A percentile compares a stretch with the other conserved stretches of the same genome.
phyloP scores from a whole-genome alignment of 768 basidiomycete genomes.

The Sporobolomyces pararoseus region DNA sequence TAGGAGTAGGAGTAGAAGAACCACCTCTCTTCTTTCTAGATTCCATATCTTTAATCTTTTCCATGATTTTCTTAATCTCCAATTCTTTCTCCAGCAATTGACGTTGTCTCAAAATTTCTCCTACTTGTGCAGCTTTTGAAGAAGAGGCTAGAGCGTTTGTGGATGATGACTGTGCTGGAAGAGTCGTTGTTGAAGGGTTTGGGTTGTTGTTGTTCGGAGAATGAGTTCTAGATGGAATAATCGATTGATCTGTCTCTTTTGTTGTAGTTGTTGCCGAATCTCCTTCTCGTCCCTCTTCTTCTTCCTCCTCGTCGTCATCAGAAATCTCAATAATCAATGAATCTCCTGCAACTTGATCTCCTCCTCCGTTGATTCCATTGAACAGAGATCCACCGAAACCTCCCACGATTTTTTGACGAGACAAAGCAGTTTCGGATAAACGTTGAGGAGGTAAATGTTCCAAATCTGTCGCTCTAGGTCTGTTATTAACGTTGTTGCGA shows the following conservation, averaged over 20 bases:
- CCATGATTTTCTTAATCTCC: conserved; percentile 51
- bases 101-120: conserved; percentile 51
- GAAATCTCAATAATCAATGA: conserved; percentile 21
- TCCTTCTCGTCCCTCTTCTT: conserved; percentile 45
- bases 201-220: not conserved
- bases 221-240: too few species aligned
- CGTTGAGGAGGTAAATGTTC: conserved; percentile 13
- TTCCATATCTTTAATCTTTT: conserved; percentile 26
- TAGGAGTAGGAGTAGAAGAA: too few species aligned
- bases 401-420: conserved; percentile 10
- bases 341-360: not conserved
- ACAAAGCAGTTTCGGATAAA: not conserved
- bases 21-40: conserved; percentile 12
- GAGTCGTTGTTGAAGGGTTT: not conserved
- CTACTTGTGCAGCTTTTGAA: not conserved
- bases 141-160: too few species aligned
- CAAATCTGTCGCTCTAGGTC: conserved; percentile 54
- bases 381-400: not conserved
- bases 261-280: not conserved
- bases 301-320: conserved; percentile 55
- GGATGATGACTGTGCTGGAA: not conserved
- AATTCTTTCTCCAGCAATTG: conserved; percentile 55
- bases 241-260: too few species aligned
- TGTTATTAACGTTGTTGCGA: not conserved
- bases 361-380: not conserved